Conservation (phyloP, 139 green algal species). For the Helicosporidium sp. region DNA sequence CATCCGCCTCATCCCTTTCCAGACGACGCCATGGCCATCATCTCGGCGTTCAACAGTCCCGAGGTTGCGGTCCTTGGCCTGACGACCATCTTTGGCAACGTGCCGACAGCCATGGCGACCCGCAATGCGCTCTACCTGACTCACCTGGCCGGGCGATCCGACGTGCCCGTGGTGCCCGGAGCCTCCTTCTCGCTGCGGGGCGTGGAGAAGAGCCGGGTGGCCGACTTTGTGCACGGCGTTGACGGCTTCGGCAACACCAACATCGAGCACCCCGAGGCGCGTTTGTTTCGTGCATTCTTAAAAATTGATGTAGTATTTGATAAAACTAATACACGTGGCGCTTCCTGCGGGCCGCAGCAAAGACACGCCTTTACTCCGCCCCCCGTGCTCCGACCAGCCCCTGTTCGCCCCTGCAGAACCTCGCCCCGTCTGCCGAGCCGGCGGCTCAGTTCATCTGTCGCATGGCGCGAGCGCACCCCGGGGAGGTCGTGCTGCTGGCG, state of each 20-base stretch:
- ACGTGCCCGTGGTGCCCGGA: constrained; percentile 41
- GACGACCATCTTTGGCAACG: constrained; percentile 70
- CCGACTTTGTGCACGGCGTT: constrained; percentile 75
- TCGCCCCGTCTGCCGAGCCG: constrained; percentile 1
- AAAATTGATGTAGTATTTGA: no score
- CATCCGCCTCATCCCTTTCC: no score
- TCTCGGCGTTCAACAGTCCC: constrained; percentile 45
- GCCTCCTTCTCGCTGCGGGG: constrained; percentile 23
- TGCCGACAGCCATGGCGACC: constrained; percentile 47
- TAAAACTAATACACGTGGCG: no score
- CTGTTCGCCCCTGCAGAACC: neutral
- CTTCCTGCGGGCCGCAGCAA: no score
- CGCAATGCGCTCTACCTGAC: constrained; percentile 49
- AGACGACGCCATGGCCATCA: constrained; percentile 69
- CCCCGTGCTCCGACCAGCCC: no score
- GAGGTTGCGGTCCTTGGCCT: constrained; percentile 56
- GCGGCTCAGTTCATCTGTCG: constrained; percentile 62
- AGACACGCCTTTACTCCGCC: no score
- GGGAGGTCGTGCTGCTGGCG: constrained; percentile 49
- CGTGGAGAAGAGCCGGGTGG: constrained; percentile 37
- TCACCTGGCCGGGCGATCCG: constrained; percentile 16
- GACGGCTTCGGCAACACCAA: constrained; percentile 71
- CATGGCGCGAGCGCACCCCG: constrained; percentile 21
- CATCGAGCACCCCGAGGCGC: constrained; percentile 3
- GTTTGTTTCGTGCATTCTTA: no score